These are phyloP conservation scores for Lentinus polychrous DNA, from an alignment of 1,284 basidiomycete genomes.

Conservation along the genomic window DNA sequence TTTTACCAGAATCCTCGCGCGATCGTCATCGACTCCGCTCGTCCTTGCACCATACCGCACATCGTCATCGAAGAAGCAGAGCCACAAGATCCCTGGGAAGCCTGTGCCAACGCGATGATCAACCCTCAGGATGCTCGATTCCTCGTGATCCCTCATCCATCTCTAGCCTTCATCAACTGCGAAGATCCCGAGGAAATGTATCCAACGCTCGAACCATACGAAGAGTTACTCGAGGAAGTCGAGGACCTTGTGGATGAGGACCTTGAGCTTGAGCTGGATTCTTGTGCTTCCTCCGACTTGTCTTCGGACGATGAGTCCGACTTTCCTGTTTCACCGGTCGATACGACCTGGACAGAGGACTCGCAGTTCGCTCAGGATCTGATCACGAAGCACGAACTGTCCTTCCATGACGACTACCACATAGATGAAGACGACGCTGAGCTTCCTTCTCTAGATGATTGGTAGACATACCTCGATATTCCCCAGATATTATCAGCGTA, in stretches of 20 bases:
- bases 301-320: background rate
- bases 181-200: background rate
- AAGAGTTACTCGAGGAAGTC: background rate
- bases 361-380: background rate
- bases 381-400: background rate
- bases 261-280: background rate
- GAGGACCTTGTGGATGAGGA: background rate
- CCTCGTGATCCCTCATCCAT: conserved; percentile 13
- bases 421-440: conserved; percentile 14
- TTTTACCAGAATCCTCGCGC: conserved; percentile 22
- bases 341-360: background rate
- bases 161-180: conserved; percentile 5
- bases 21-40: conserved; percentile 35
- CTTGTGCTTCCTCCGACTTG: background rate
- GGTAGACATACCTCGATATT: conserved; percentile 13
- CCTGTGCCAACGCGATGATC: conserved; percentile 7
- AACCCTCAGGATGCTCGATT: conserved; percentile 12
- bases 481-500: no score
- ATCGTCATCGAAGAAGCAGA: conserved; percentile 40
- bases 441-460: conserved; percentile 22
- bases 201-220: background rate
- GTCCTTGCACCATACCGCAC: conserved; percentile 39
- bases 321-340: background rate
- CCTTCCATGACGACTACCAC: background rate
- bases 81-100: conserved; percentile 28